Evolutionary conservation across 106 monocot species (phyloP).

Genomic region (Cymbidium sinense): DNA sequence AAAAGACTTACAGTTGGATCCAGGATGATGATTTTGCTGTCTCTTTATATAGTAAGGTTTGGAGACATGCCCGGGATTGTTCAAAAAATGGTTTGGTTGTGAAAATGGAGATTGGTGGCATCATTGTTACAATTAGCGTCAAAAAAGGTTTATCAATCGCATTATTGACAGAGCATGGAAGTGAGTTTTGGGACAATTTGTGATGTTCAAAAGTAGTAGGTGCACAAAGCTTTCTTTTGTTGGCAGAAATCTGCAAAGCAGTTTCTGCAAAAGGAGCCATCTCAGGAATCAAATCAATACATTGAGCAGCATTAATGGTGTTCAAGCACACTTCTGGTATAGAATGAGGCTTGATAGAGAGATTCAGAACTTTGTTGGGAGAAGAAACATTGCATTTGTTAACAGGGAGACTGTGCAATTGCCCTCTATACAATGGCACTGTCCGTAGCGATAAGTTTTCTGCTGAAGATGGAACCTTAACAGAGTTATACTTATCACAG

Average conservation of each 20-base stretch:
- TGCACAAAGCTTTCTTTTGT: neutral
- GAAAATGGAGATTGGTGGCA: no score
- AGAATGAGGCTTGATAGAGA: neutral
- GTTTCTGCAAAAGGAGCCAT: neutral
- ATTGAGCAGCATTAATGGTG: no score
- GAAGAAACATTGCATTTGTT: neutral
- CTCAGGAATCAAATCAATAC: neutral
- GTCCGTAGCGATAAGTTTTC: neutral
- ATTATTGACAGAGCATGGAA: neutral
- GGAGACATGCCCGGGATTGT: neutral
- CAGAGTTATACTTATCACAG: neutral
- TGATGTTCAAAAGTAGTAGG: neutral
- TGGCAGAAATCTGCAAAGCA: neutral
- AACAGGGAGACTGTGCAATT: neutral
- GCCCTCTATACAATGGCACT: neutral
- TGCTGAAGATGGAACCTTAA: constrained; percentile 2
- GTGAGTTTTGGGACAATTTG: neutral
- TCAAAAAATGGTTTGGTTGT: neutral
- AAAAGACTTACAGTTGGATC: constrained; percentile 3
- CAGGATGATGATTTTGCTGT: neutral
- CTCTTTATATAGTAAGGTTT: neutral
- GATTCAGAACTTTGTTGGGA: neutral
- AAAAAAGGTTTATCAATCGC: neutral
- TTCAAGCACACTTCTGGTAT: neutral
- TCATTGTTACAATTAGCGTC: no score